Percentiles rank a stretch among this genome's conserved stretches.
These are phyloP conservation scores for Fusarium subglutinans DNA, from an alignment of 2,329 filamentous ascomycete species.

Conservation along the genomic window DNA sequence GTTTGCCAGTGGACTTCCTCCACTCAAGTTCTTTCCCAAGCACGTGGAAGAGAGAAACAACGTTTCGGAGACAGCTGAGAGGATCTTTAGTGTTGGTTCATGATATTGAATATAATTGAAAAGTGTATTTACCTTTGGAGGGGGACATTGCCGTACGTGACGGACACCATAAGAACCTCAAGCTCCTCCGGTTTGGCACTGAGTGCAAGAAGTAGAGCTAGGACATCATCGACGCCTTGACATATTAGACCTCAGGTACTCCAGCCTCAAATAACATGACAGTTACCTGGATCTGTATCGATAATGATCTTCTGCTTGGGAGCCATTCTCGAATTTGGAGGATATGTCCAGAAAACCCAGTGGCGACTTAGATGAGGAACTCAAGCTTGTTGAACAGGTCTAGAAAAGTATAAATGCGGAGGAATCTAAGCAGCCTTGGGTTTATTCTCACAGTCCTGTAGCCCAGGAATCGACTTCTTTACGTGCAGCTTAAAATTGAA, in stretches of 20 bases:
- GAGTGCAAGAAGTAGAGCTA: constrained; percentile 88
- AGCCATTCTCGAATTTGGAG: constrained; percentile 56
- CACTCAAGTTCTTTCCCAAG: constrained; percentile 89
- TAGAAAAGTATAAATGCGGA: background rate
- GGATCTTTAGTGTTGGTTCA: background rate
- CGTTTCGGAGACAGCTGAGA: constrained; percentile 82
- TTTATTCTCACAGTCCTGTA: background rate
- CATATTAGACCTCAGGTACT: background rate
- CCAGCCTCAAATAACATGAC: no score
- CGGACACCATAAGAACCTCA: constrained; percentile 83
- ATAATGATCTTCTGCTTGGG: constrained; percentile 85
- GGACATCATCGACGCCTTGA: constrained; percentile 84
- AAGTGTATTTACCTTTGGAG: constrained; percentile 71
- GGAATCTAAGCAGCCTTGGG: background rate
- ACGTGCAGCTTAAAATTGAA: constrained; percentile 4
- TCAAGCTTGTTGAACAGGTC: background rate
- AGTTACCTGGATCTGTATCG: constrained; percentile 87
- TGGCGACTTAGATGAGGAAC: background rate
- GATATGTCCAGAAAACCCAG: background rate
- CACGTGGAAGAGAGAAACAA: constrained; percentile 89
- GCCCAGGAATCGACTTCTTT: background rate
- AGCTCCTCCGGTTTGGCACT: constrained; percentile 84
- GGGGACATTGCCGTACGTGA: constrained; percentile 94
- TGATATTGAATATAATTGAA: background rate
- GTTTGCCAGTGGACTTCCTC: constrained; percentile 74